These are phyloP conservation scores for Diaporthe sp. DNA, from an alignment of 2,329 filamentous ascomycete species.

Conservation along the genomic window DNA sequence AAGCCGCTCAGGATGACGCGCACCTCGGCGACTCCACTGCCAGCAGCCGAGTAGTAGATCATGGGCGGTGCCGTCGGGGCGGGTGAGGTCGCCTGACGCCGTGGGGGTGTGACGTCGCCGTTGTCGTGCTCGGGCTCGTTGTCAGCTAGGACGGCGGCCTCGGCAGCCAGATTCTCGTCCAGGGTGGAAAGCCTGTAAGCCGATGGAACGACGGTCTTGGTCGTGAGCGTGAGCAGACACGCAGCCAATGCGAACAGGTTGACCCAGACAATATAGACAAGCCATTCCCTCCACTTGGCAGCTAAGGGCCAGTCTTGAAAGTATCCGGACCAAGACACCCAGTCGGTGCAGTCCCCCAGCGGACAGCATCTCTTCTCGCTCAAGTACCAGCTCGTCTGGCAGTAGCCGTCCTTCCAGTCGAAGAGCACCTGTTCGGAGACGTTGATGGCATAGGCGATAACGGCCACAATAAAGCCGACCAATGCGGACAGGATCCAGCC, in stretches of 20 bases:
- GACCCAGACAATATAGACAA: slow-evolving; percentile 78
- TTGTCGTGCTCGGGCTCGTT: slow-evolving; percentile 53
- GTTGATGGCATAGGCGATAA: slow-evolving; percentile 89
- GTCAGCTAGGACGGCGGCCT: slow-evolving; percentile 54
- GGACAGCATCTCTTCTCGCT: slow-evolving; percentile 75
- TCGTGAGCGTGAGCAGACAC: slow-evolving; percentile 84
- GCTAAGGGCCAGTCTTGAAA: slow-evolving; percentile 57
- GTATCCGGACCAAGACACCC: slow-evolving; percentile 66
- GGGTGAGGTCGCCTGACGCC: slow-evolving; percentile 45
- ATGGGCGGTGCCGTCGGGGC: slow-evolving; percentile 69
- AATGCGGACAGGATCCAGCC: slow-evolving; percentile 95
- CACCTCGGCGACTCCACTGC: slow-evolving; percentile 96
- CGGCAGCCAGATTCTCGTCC: slow-evolving; percentile 90
- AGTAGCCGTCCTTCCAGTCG: slow-evolving; percentile 93
- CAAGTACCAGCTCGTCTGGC: slow-evolving; percentile 75
- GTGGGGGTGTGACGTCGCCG: slow-evolving; percentile 54
- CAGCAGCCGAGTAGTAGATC: slow-evolving; percentile 95
- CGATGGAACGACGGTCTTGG: slow-evolving; percentile 94
- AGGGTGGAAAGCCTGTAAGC: slow-evolving; percentile 87
- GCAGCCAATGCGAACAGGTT: slow-evolving; percentile 76
- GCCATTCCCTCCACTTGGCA: slow-evolving; percentile 77
- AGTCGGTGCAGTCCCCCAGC: slow-evolving; percentile 64
- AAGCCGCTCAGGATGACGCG: slow-evolving; percentile 98
- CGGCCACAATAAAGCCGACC: slow-evolving; percentile 86
- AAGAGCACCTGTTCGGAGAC: slow-evolving; percentile 87